Conservation (phyloP, 352 stramenopile species). For the Aphanomyces astaci region DNA sequence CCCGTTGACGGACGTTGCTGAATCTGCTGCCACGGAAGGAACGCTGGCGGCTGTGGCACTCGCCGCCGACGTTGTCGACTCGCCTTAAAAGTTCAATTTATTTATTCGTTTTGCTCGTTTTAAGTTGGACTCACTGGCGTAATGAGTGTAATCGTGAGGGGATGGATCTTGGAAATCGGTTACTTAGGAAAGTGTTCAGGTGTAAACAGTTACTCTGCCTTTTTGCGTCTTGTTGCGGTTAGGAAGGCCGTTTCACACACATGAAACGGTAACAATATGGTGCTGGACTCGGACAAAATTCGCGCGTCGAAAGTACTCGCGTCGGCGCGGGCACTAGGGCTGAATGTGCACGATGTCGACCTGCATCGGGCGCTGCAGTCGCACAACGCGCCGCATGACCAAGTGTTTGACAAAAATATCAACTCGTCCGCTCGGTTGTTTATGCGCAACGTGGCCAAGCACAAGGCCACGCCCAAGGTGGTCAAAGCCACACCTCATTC, state of each 20-base stretch:
- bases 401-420: slow-evolving; percentile 17
- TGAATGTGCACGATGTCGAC: slow-evolving; percentile 15
- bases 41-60: no score
- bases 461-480: slow-evolving; percentile 8
- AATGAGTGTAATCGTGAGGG: no score
- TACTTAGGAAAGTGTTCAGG: no score
- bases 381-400: slow-evolving; percentile 18
- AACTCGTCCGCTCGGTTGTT: slow-evolving; percentile 17
- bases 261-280: not conserved
- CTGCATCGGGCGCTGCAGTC: not conserved
- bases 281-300: not conserved
- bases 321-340: slow-evolving; percentile 15
- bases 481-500: not conserved
- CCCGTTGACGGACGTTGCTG: no score
- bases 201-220: no score
- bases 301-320: slow-evolving; percentile 14
- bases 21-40: no score
- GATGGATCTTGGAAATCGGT: no score
- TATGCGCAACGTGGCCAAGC: slow-evolving; percentile 6
- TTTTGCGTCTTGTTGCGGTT: no score
- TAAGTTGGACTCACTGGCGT: no score
- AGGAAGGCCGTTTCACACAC: not conserved
- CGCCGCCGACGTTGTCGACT: no score
- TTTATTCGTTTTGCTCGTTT: no score
- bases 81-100: no score